Percentiles rank a stretch among this genome's conserved stretches.
Conservation (phyloP, 169 alveolate species). For the Theileria equi region DNA sequence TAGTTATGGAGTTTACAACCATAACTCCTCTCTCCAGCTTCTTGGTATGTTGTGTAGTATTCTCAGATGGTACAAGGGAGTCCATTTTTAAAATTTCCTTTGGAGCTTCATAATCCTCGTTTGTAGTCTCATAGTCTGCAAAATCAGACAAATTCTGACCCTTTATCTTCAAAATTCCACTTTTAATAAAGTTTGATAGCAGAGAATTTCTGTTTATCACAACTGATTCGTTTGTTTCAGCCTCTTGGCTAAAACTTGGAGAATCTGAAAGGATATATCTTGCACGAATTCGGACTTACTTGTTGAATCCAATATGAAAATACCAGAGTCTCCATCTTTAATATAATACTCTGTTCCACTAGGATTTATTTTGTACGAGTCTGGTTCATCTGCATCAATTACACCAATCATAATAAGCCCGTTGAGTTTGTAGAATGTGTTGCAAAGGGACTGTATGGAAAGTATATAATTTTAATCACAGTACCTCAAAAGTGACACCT, state of each 20-base stretch:
- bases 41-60: not conserved
- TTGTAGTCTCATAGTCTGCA: too few species aligned
- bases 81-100: too few species aligned
- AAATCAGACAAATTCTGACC: too few species aligned
- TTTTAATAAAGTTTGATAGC: not conserved
- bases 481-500: constrained; percentile 51
- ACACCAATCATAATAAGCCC: constrained; percentile 38
- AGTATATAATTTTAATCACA: not conserved
- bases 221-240: not conserved
- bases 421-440: constrained; percentile 18
- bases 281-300: not conserved
- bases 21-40: not conserved
- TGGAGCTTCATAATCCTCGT: too few species aligned
- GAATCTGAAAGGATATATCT: not conserved
- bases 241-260: constrained; percentile 10
- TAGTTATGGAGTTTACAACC: constrained; percentile 21
- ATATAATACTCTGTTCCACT: constrained; percentile 29
- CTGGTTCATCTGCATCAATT: constrained; percentile 1
- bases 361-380: constrained; percentile 33
- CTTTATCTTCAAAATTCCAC: not conserved
- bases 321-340: constrained; percentile 47
- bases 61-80: too few species aligned
- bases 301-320: constrained; percentile 35
- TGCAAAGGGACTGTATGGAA: constrained; percentile 27
- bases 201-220: constrained; percentile 5